These are phyloP conservation scores for Euclidium syriacum DNA, from an alignment of 345 rosid genomes.

Conservation along the genomic window DNA sequence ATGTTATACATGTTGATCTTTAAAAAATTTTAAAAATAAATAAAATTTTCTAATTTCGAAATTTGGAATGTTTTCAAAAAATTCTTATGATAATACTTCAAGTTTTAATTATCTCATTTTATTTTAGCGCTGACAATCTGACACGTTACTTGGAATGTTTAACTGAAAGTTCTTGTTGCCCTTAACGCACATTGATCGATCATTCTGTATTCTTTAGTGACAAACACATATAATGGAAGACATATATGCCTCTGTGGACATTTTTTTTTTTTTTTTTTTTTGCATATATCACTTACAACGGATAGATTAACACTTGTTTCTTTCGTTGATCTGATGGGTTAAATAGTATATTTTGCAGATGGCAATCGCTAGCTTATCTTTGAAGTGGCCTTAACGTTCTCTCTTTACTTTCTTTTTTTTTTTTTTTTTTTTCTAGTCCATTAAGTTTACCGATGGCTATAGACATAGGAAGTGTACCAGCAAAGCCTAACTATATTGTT, in stretches of 20 bases:
- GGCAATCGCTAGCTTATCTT: slow-evolving; percentile 75
- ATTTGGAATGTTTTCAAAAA: too few relatives aligned
- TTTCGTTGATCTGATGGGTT: slow-evolving; percentile 12
- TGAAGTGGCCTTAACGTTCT: slow-evolving; percentile 70
- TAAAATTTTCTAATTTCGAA: too few relatives aligned
- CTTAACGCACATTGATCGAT: not conserved
- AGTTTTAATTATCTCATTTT: too few relatives aligned
- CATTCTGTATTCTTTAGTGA: not conserved
- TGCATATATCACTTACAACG: slow-evolving; percentile 1
- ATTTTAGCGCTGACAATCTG: too few relatives aligned
- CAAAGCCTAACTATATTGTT: slow-evolving; percentile 87
- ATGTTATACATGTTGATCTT: too few relatives aligned
- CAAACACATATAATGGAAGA: not conserved
- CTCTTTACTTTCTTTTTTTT: slow-evolving; percentile 15
- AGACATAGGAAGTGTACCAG: slow-evolving; percentile 50
- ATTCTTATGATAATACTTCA: too few relatives aligned
- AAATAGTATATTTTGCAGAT: slow-evolving; percentile 46
- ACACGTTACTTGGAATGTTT: too few relatives aligned
- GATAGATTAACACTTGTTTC: not conserved
- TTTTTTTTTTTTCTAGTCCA: not conserved
- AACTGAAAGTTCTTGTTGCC: not conserved
- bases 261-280: not conserved
- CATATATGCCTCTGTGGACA: too few relatives aligned
- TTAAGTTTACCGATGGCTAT: too few relatives aligned
- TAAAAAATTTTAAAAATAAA: too few relatives aligned